These are phyloP conservation scores for Conticribra guillardii DNA, from an alignment of 108 stramenopile genomes.

Conservation along the genomic window DNA sequence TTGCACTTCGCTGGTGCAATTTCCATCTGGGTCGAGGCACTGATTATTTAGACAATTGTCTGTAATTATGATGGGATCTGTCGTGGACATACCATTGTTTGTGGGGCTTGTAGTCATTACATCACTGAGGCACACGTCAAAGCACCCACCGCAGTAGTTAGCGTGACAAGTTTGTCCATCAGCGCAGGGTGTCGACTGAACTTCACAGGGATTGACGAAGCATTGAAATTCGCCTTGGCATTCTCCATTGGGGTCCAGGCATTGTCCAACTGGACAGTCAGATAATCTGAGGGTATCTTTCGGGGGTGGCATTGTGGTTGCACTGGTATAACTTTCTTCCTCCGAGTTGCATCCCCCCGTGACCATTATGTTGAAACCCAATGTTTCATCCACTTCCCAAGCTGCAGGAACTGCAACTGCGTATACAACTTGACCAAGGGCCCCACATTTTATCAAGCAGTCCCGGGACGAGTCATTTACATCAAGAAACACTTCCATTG, in stretches of 20 bases:
- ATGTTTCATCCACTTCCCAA: constrained; percentile 9
- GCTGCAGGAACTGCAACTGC: constrained; percentile 10
- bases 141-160: constrained; percentile 34
- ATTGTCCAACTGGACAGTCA: constrained; percentile 11
- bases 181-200: constrained; percentile 3
- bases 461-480: constrained; percentile 14
- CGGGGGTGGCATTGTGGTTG: neutral
- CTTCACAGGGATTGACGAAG: constrained; percentile 28
- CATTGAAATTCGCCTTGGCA: constrained; percentile 14
- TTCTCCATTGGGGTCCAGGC: constrained; percentile 13
- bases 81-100: no score
- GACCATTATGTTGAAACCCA: neutral
- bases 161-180: constrained; percentile 8
- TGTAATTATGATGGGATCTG: no score
- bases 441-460: constrained; percentile 13
- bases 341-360: constrained; percentile 7
- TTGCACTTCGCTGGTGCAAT: constrained; percentile 4
- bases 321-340: neutral
- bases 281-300: neutral
- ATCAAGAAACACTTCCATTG: constrained; percentile 11
- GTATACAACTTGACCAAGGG: constrained; percentile 16
- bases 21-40: no score
- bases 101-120: no score
- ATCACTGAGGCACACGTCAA: constrained; percentile 23
- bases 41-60: no score